phyloP scores from a whole-genome alignment of 495 filamentous ascomycete genomes.

The Penicillium soppii region DNA sequence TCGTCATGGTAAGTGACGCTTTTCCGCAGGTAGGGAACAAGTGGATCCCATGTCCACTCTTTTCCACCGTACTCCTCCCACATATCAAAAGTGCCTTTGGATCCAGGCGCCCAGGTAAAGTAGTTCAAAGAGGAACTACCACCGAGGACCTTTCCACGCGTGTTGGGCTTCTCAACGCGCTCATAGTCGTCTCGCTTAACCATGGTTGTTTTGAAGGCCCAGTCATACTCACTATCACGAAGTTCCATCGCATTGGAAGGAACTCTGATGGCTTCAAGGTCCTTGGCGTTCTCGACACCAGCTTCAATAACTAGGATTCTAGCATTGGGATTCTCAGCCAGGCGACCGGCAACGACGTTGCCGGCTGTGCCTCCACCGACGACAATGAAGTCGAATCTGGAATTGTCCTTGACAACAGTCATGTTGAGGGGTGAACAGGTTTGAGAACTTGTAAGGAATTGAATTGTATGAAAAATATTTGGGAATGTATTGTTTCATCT shows the following conservation, averaged over 20 bases:
- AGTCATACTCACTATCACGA: conserved; percentile 51
- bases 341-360: conserved; percentile 50
- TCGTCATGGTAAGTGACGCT: conserved; percentile 58
- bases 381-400: conserved; percentile 7
- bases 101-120: conserved; percentile 57
- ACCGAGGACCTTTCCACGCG: conserved; percentile 55
- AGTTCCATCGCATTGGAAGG: conserved; percentile 43
- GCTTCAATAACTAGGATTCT: conserved; percentile 35
- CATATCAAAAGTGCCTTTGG: conserved; percentile 53
- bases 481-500: no score
- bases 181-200: conserved; percentile 60
- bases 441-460: not conserved
- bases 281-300: not conserved
- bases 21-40: conserved; percentile 53
- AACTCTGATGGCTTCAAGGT: not conserved
- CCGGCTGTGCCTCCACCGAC: conserved; percentile 48
- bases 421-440: not conserved
- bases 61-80: conserved; percentile 56
- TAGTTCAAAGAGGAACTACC: conserved; percentile 54
- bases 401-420: not conserved
- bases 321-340: conserved; percentile 49
- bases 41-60: conserved; percentile 58
- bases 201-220: conserved; percentile 64
- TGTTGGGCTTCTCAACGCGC: conserved; percentile 62
- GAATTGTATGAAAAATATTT: no score